Percentiles rank a stretch among this genome's conserved stretches.
These are phyloP conservation scores for Persicaria tinctoria DNA, from an alignment of 148 eudicot species.

Conservation along the genomic window DNA sequence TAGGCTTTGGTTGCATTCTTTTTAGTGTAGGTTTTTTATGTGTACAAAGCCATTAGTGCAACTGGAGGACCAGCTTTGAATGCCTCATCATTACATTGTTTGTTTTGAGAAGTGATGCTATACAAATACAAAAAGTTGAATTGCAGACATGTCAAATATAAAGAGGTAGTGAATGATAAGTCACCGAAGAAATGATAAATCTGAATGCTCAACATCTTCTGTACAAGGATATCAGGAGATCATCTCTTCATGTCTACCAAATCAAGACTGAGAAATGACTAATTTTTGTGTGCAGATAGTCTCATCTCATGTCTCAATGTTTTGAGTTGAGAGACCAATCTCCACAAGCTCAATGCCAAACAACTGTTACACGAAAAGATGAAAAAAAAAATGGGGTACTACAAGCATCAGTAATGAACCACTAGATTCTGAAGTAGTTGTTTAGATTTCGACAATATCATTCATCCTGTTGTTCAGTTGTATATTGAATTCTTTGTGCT, in stretches of 20 bases:
- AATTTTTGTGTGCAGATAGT: slow-evolving; percentile 3
- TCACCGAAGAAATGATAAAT: neutral
- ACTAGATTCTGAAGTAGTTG: neutral
- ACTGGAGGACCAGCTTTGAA: neutral
- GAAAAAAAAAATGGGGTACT: neutral
- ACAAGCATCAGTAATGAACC: slow-evolving; percentile 1
- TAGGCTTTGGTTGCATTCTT: neutral
- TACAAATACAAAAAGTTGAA: neutral
- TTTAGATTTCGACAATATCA: neutral
- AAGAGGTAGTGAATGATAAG: neutral
- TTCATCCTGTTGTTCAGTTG: neutral
- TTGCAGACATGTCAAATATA: neutral
- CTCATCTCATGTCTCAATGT: neutral
- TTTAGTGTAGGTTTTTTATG: neutral
- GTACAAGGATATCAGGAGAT: neutral
- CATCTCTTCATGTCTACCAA: slow-evolving; percentile 11
- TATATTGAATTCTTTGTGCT: too few species aligned
- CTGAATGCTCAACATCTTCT: neutral
- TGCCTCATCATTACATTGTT: neutral
- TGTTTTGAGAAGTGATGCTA: neutral
- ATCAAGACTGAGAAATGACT: neutral
- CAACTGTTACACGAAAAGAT: neutral
- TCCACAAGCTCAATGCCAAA: neutral
- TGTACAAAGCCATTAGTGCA: neutral
- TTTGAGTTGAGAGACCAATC: slow-evolving; percentile 5